Percentiles rank a stretch among this genome's conserved stretches.
Evolutionary conservation across 768 basidiomycete species (phyloP).

Genomic region (Termitomyces sp.): DNA sequence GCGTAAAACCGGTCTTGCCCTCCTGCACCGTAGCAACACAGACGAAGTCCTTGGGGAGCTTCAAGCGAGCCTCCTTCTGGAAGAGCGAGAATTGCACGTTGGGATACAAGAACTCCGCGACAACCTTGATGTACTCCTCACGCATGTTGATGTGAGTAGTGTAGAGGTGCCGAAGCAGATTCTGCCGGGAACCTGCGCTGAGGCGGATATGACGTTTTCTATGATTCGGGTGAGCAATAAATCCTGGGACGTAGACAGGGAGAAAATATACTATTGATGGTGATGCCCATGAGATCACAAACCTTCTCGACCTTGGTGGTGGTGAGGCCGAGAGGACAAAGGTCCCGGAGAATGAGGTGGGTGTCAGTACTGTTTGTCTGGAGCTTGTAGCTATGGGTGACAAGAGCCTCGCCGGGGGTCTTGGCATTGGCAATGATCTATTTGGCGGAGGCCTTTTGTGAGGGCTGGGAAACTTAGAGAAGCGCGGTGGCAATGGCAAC

Average conservation of each 20-base stretch:
- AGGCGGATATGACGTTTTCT: slow-evolving; percentile 96
- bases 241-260: neutral
- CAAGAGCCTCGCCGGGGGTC: slow-evolving; percentile 69
- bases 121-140: slow-evolving; percentile 81
- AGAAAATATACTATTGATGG: slow-evolving; percentile 80
- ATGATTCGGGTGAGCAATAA: neutral
- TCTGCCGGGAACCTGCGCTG: slow-evolving; percentile 93
- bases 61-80: slow-evolving; percentile 93
- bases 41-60: slow-evolving; percentile 95
- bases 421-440: slow-evolving; percentile 90
- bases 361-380: slow-evolving; percentile 97
- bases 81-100: slow-evolving; percentile 88
- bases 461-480: slow-evolving; percentile 85
- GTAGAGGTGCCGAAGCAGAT: slow-evolving; percentile 96
- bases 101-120: slow-evolving; percentile 91
- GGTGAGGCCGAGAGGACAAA: slow-evolving; percentile 92
- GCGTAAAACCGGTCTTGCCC: slow-evolving; percentile 65
- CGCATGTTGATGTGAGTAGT: slow-evolving; percentile 93
- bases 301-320: slow-evolving; percentile 98
- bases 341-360: slow-evolving; percentile 97
- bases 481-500: slow-evolving; percentile 93
- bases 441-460: slow-evolving; percentile 88
- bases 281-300: slow-evolving; percentile 94
- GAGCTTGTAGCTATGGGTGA: slow-evolving; percentile 86
- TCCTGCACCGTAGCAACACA: slow-evolving; percentile 68